Evolutionary conservation across 1,139 yeast genomes (phyloP), one percentile per base, ranked within the genome.

Genomic region (Debaryomyces subglobosus): DNA sequence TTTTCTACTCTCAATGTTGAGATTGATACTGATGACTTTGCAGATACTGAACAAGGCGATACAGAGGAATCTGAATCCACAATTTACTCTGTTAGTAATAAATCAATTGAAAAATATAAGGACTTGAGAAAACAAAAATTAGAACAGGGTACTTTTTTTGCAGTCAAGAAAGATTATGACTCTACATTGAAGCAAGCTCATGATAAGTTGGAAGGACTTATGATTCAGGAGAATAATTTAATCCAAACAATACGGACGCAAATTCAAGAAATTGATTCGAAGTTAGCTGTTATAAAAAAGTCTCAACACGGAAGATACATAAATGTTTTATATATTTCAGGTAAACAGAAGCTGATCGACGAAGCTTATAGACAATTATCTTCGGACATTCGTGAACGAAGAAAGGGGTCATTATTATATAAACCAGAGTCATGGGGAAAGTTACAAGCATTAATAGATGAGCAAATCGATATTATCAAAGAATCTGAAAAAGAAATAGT

Each of bases 401-500:
- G 68, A 30, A 71, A 69, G 46, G 62, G 61, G 3, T 57, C 71
- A 5, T 43, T 74, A 3, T 48, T 73, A 2, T 60, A 64, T 45
- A 70, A 69, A 44, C 69, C 79, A 0, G 44, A 48, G 0, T 61
- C 61, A 10, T 75, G 80, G 79, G 57, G 62, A 7, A 49, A 54
- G 2, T 39, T 74, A 3, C 77, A 73, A 48, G 53, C 59, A 6
- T 50, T 53, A 10, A 58, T 71, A 4, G 63, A 59, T n/a, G 62
- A 62, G 3, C 57, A 63, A 24, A 52, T 59, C 4, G 66, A 64
- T 2, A 53, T 53, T 5, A 74, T 76, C 9, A 58, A 54, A n/a
- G 52, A 39, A 0, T 73, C 73, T 42, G 94, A 87, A 59, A 63
- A 62, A 2, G 53, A 53, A 6, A 71, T 85, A 12, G 65, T 85